Evolutionary conservation across 345 rosid genomes (phyloP), one percentile per base, ranked within the genome.

Genomic region (Firmiana major): DNA sequence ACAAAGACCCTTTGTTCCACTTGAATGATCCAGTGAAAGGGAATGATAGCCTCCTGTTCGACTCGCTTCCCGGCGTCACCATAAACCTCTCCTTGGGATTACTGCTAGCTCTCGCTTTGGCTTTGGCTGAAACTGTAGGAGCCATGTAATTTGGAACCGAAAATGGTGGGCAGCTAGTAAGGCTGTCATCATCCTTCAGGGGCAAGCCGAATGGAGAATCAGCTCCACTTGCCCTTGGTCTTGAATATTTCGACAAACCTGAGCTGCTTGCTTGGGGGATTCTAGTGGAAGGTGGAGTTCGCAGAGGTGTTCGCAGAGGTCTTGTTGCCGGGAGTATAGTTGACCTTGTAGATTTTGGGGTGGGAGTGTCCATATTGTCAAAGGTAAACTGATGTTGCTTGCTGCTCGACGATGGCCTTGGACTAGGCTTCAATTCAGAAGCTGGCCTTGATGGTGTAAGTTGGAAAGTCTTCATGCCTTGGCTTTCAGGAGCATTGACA

Each of bases 91-190:
- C 99, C 77, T 84, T 93, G 0, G 94, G 97, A 59, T 89, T 91
- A n/a, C 97, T 90, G 75, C 26, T 90, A 60, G 94, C 87, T 81
- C 98, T 88, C 3, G 53, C 88, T 74, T 92, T 96, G 6, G 98
- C 98, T 82, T 87, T 92, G 7, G 98, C 88, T 0, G 99, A 93
- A 43, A 77, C 92, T 0, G 98, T 97, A 0, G 97, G 94, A 65
- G 77, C 79, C 99, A 97, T 93, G 84, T 97, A 97, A 85, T 84
- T 92, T 7, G 98, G 99, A 49, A 83, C 92, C 0, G 92, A 92
- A 82, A 91, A 92, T 0, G 98, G 95, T 0, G 98, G 99, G 83
- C 98, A 97, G 80, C 98, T 94, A 12, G 80, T 89, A 72, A 97
- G 92, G 81, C 98, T 93, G 34, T 94, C 98, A 9, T 96, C 98